Evolutionary conservation across 2,329 filamentous ascomycete genomes (phyloP), one percentile per base, ranked within the genome.

Genomic region (Aquanectria penicillioides): DNA sequence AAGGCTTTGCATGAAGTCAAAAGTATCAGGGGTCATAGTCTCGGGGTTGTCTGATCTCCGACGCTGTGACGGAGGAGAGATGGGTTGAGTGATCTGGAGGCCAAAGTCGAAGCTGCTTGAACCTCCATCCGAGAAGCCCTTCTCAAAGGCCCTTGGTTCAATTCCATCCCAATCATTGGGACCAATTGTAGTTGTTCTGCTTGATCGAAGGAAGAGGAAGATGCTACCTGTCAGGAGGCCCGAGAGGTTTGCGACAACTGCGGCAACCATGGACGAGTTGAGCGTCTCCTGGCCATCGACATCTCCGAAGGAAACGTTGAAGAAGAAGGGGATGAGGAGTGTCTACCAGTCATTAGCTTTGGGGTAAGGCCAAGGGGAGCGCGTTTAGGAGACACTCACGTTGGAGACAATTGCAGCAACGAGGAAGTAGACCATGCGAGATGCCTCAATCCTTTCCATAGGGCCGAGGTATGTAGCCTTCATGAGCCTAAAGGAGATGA

Each of bases 381-480:
- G 23, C 10, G 15, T 3, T n/a, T 11, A 33, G 9, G 22, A 13
- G 13, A 22, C 18, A 77, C 83, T 75, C 67, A 90, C 88, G 70
- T 82, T 86, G 52, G 81, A 86, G 44, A 84, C 73, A 52, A 86
- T 76, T 13, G 81, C 85, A 49, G 89, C 71, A 2, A 81, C 73
- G 62, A 90, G 77, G 69, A 89, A 91, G 71, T 89, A 91, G 10
- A 89, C 85, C 86, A 91, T 90, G 59, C 86, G 81, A 6, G 88
- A 90, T 4, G 89, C 88, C 28, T 85, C 80, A 56, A 87, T 81
- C 41, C 89, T 79, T 71, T 91, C 86, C 13, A 82, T 79, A 17
- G 81, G 77, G 33, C 87, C 85, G 47, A 90, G 80, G 13, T 80
- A 78, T 12, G 80, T 75, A 57, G 81, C 82, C 28, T 80, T 81